phyloP scores from a whole-genome alignment of 495 filamentous ascomycete species.

The Pseudotulostoma volvatum region DNA sequence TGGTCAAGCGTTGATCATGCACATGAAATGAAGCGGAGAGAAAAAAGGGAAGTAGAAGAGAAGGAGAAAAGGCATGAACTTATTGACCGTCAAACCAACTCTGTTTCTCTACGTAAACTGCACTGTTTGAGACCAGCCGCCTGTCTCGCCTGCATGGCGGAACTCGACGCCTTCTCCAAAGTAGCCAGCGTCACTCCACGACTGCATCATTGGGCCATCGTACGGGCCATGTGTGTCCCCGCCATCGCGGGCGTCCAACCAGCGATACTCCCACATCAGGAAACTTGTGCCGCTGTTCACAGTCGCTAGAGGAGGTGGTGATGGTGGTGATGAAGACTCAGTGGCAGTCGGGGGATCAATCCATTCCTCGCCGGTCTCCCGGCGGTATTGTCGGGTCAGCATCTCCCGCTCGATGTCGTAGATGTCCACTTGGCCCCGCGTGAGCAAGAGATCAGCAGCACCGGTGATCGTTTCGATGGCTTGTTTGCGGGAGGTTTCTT shows the following conservation, averaged over 20 bases:
- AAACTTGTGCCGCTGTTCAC: conserved; percentile 7
- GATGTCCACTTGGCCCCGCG: conserved; percentile 64
- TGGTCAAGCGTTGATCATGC: no score
- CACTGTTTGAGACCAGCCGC: conserved; percentile 38
- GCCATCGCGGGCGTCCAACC: conserved; percentile 77
- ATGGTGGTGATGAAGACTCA: no score
- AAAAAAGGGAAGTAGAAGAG: no score
- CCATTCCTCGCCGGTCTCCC: conserved; percentile 87
- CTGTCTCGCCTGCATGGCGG: conserved; percentile 38
- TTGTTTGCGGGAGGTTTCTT: conserved; percentile 43
- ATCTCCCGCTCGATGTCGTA: conserved; percentile 82
- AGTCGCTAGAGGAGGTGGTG: not conserved
- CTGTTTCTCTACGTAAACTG: conserved; percentile 4
- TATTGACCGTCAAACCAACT: no score
- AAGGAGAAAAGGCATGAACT: no score
- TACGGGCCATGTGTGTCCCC: conserved; percentile 73
- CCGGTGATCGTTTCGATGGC: conserved; percentile 71
- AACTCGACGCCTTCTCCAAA: conserved; percentile 93
- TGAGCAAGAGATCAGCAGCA: conserved; percentile 71
- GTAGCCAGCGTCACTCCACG: conserved; percentile 81
- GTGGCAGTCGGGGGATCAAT: conserved; percentile 36
- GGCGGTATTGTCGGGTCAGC: conserved; percentile 62
- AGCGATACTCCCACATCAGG: conserved; percentile 77
- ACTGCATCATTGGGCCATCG: conserved; percentile 64
- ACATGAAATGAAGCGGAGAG: no score